These are phyloP conservation scores for Leccinum disarticulatum DNA, from an alignment of 768 basidiomycete species.

Conservation along the genomic window DNA sequence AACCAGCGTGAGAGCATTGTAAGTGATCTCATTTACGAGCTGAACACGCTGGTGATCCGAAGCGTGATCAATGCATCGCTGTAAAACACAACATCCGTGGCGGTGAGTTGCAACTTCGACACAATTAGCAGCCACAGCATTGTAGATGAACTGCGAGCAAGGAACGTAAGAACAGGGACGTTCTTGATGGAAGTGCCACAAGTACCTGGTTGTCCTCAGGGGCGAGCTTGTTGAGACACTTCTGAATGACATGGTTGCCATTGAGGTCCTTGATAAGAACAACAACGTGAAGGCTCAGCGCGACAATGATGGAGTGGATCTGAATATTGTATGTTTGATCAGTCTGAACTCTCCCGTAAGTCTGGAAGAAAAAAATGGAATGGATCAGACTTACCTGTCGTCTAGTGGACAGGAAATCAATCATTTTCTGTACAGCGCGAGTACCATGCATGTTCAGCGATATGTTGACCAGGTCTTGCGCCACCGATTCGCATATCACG, in stretches of 20 bases:
- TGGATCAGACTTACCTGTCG: constrained; percentile 70
- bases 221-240: constrained; percentile 96
- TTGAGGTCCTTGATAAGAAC: constrained; percentile 99
- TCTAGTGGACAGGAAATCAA: constrained; percentile 95
- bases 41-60: constrained; percentile 94
- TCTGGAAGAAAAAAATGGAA: constrained; percentile 41
- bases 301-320: constrained; percentile 96
- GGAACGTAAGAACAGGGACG: not conserved
- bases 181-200: not conserved
- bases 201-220: constrained; percentile 96
- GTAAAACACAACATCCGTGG: constrained; percentile 97
- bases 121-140: constrained; percentile 97
- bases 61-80: constrained; percentile 97
- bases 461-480: constrained; percentile 95
- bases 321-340: constrained; percentile 82
- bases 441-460: constrained; percentile 99
- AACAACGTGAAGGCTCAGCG: constrained; percentile 95
- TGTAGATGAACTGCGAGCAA: constrained; percentile 85
- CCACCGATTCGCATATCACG: constrained; percentile 95
- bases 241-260: constrained; percentile 97
- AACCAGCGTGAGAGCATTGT: constrained; percentile 94
- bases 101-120: constrained; percentile 98
- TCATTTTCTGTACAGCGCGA: constrained; percentile 99
- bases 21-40: constrained; percentile 98
- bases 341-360: constrained; percentile 63